phyloP scores from a whole-genome alignment of 139 green algal species.

The Closterium sp. region DNA sequence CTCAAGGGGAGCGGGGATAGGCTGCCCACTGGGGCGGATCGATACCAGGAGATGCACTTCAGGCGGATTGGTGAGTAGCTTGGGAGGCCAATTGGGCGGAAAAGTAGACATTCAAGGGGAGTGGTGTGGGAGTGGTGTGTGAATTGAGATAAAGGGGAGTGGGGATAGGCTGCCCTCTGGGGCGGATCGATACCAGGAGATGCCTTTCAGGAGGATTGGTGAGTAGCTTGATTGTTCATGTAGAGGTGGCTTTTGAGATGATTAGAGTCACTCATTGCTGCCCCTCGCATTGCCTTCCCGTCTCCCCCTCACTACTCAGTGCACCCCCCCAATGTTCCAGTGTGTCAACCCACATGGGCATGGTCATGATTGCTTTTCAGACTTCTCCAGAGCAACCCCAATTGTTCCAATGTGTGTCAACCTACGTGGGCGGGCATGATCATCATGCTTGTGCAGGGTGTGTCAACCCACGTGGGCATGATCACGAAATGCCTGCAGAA shows the following conservation, averaged over 20 bases:
- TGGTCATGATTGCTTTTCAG: too few relatives aligned
- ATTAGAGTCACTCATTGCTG: too few relatives aligned
- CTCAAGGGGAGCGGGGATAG: not conserved
- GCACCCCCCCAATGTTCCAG: too few relatives aligned
- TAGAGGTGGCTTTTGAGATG: not conserved
- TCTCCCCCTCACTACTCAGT: too few relatives aligned
- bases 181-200: conserved; percentile 18
- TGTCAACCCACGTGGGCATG: conserved; percentile 28
- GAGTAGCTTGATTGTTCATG: conserved; percentile 4
- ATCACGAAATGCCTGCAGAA: conserved; percentile 15
- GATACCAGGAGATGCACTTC: conserved; percentile 25
- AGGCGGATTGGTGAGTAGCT: conserved; percentile 22
- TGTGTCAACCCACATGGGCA: too few relatives aligned
- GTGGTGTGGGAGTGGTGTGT: not conserved
- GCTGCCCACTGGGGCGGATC: not conserved
- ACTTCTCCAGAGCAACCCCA: too few relatives aligned
- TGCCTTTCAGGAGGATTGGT: conserved; percentile 15
- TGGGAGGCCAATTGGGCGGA: not conserved
- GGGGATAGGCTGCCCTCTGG: not conserved
- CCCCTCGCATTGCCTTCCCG: too few relatives aligned
- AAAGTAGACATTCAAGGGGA: conserved; percentile 10
- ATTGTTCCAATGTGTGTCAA: too few relatives aligned
- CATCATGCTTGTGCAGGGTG: too few relatives aligned
- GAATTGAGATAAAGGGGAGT: not conserved
- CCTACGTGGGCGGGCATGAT: too few relatives aligned